phyloP scores from a whole-genome alignment of 495 filamentous ascomycete species.

The Parathielavia appendiculata region DNA sequence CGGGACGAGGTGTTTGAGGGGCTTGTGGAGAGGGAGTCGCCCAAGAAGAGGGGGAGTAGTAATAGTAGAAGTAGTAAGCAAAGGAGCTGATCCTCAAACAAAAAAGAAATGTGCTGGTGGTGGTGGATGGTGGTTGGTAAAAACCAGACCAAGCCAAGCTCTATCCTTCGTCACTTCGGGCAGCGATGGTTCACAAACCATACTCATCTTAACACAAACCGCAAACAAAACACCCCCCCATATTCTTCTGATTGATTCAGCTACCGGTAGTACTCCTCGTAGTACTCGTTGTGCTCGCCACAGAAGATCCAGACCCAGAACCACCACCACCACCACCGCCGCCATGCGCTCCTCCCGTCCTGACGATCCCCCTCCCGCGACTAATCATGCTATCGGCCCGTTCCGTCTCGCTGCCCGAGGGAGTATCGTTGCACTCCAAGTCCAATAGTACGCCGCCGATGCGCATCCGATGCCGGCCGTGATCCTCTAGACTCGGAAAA shows the following conservation, averaged over 20 bases:
- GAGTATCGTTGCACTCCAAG: constrained; percentile 2
- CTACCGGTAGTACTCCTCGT: neutral
- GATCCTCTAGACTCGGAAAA: constrained; percentile 6
- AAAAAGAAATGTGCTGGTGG: neutral
- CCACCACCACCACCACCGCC: neutral
- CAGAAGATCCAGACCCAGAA: neutral
- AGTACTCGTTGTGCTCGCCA: neutral
- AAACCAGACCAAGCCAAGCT: no score
- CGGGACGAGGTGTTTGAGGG: constrained; percentile 68
- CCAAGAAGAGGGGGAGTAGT: constrained; percentile 31
- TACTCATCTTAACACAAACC: no score
- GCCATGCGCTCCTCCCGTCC: neutral
- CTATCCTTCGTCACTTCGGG: no score
- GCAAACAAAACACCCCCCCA: no score
- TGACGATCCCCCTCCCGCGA: constrained; percentile 1
- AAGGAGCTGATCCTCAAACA: neutral
- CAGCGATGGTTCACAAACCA: no score
- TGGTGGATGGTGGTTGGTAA: no score
- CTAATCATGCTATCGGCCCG: constrained; percentile 9
- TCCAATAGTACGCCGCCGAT: constrained; percentile 3
- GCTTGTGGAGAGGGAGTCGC: constrained; percentile 49
- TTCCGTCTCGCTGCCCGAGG: constrained; percentile 13
- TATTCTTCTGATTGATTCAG: neutral
- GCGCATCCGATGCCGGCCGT: neutral
- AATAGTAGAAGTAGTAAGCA: neutral